Percentiles rank a stretch among this genome's conserved stretches.
phyloP scores from a whole-genome alignment of 805 yeast species.

The Clavispora asparagi region DNA sequence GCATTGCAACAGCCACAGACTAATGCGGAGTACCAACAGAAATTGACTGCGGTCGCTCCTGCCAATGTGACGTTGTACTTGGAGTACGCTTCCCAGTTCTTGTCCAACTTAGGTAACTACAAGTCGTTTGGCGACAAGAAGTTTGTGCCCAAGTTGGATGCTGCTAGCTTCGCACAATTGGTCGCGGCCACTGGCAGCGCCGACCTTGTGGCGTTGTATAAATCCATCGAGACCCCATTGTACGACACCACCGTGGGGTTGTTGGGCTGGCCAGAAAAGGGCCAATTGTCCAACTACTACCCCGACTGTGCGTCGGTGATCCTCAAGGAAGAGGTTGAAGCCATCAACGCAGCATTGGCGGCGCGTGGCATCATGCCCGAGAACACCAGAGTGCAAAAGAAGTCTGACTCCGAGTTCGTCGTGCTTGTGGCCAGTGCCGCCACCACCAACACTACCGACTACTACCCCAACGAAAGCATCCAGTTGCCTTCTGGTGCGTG shows the following conservation, averaged over 20 bases:
- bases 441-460: slow-evolving; percentile 42
- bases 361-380: slow-evolving; percentile 64
- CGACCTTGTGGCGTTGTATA: slow-evolving; percentile 30
- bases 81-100: slow-evolving; percentile 72
- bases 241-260: slow-evolving; percentile 47
- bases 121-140: slow-evolving; percentile 88
- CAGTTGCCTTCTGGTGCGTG: slow-evolving; percentile 30
- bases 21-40: slow-evolving; percentile 34
- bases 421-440: slow-evolving; percentile 68
- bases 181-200: slow-evolving; percentile 42
- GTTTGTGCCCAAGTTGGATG: slow-evolving; percentile 63
- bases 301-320: slow-evolving; percentile 35
- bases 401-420: slow-evolving; percentile 40
- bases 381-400: slow-evolving; percentile 70
- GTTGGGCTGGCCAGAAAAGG: slow-evolving; percentile 74
- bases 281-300: slow-evolving; percentile 74
- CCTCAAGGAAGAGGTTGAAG: slow-evolving; percentile 57
- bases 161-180: slow-evolving; percentile 41
- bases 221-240: slow-evolving; percentile 42
- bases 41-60: slow-evolving; percentile 25
- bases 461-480: slow-evolving; percentile 44
- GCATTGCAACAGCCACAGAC: slow-evolving; percentile 40
- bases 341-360: slow-evolving; percentile 63
- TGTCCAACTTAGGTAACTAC: slow-evolving; percentile 71
- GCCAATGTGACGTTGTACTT: slow-evolving; percentile 45